phyloP scores from a whole-genome alignment of 2,329 filamentous ascomycete genomes.

The Penicillium concentricum region DNA sequence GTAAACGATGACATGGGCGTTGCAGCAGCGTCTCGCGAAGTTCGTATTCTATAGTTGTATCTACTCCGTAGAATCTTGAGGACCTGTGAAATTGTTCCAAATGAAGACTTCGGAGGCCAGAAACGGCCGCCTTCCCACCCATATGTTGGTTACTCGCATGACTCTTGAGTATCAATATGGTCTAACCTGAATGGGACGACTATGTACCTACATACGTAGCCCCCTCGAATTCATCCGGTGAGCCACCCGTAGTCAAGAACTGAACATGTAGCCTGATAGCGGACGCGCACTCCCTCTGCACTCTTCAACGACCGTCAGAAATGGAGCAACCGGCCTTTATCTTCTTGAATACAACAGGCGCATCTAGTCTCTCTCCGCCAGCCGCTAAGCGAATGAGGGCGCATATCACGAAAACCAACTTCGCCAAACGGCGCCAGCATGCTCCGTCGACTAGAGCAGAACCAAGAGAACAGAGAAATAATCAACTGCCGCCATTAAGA shows the following conservation, averaged over 20 bases:
- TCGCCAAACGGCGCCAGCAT: neutral
- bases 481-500: neutral
- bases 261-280: no score
- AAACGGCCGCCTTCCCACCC: no score
- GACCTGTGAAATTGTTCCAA: no score
- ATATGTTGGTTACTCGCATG: no score
- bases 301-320: neutral
- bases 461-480: neutral
- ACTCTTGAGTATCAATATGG: no score
- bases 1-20: neutral
- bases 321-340: neutral
- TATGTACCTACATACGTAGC: no score
- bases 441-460: neutral
- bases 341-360: neutral
- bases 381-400: neutral
- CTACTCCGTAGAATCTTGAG: neutral
- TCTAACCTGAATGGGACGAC: no score
- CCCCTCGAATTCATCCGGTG: no score
- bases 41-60: neutral
- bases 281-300: neutral
- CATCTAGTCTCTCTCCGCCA: neutral
- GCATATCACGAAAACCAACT: neutral
- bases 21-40: no score
- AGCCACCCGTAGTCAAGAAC: no score
- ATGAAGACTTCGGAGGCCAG: no score